Evolutionary conservation across 1,139 yeast genomes (phyloP).

Genomic region (Chernovozyma sophiae-reginae): DNA sequence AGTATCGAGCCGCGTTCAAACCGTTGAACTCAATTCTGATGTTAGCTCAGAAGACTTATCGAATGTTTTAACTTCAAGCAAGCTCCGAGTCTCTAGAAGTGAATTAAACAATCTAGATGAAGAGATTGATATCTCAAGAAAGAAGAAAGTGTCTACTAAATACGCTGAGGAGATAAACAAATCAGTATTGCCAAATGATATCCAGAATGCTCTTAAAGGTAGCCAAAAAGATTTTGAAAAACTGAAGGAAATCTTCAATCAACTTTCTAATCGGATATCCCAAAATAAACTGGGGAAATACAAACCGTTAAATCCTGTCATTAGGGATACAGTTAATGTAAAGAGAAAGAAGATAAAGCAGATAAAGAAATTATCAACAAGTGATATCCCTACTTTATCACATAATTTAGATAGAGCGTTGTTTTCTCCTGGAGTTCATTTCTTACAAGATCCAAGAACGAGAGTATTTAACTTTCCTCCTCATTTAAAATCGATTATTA

Average conservation of each 20-base stretch:
- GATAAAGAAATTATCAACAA: slow-evolving; percentile 13
- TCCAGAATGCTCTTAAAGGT: slow-evolving; percentile 1
- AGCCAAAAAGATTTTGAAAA: background rate
- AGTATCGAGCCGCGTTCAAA: background rate
- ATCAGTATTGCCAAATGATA: slow-evolving; percentile 2
- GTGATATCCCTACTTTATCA: slow-evolving; percentile 41
- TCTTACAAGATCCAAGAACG: slow-evolving; percentile 71
- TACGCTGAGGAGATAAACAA: slow-evolving; percentile 3
- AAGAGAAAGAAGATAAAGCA: background rate
- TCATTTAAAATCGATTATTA: slow-evolving; percentile 55
- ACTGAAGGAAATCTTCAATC: too few relatives aligned
- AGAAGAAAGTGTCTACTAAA: background rate
- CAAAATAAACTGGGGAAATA: background rate
- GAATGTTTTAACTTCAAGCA: slow-evolving; percentile 3
- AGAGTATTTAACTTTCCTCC: slow-evolving; percentile 68
- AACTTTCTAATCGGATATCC: background rate
- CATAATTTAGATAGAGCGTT: slow-evolving; percentile 67
- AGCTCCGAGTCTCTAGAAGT: slow-evolving; percentile 1
- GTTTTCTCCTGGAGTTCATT: slow-evolving; percentile 82
- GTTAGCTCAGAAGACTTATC: slow-evolving; percentile 2
- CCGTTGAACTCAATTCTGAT: background rate
- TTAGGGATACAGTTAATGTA: background rate
- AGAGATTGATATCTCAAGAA: background rate
- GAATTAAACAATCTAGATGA: slow-evolving; percentile 2
- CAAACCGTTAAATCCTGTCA: background rate